These are phyloP conservation scores for Acacia melanoxylon DNA, from an alignment of 306 rosid genomes.

Conservation along the genomic window DNA sequence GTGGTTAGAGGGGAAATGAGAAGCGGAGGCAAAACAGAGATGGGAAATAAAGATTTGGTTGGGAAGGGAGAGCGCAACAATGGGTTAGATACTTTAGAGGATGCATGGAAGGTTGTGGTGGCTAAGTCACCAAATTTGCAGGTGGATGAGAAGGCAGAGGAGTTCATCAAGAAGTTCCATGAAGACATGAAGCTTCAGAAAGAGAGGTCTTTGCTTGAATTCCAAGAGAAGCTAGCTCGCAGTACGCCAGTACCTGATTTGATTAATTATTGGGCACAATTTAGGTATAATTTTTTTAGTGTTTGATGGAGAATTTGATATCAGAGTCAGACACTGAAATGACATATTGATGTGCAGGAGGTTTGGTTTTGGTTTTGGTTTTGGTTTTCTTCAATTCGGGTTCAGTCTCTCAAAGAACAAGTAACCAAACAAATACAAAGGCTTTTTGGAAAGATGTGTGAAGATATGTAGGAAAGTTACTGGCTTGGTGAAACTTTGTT, in stretches of 20 bases:
- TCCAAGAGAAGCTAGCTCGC: conserved; percentile 46
- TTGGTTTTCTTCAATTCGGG: neutral
- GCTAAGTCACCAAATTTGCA: conserved; percentile 45
- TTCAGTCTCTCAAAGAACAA: neutral
- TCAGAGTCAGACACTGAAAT: neutral
- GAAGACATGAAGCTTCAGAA: conserved; percentile 52
- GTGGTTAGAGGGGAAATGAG: conserved; percentile 33
- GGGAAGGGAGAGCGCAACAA: conserved; percentile 16
- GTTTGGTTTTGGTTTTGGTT: too few relatives aligned
- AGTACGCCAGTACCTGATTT: conserved; percentile 30
- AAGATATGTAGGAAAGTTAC: neutral
- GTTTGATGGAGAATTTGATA: neutral
- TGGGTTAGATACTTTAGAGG: conserved; percentile 33
- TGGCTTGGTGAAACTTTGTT: neutral
- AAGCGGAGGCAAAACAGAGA: conserved; percentile 32
- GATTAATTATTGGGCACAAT: neutral
- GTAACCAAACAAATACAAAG: neutral
- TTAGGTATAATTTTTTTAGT: neutral
- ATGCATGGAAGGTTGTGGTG: conserved; percentile 51
- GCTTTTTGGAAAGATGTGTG: neutral
- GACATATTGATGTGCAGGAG: neutral
- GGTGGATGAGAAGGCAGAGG: conserved; percentile 49
- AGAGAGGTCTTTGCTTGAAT: conserved; percentile 46
- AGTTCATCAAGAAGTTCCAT: conserved; percentile 38
- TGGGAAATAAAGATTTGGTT: conserved; percentile 13